These are phyloP conservation scores for Dionaea muscipula DNA, from an alignment of 179 eudicot genomes.

Conservation along the genomic window DNA sequence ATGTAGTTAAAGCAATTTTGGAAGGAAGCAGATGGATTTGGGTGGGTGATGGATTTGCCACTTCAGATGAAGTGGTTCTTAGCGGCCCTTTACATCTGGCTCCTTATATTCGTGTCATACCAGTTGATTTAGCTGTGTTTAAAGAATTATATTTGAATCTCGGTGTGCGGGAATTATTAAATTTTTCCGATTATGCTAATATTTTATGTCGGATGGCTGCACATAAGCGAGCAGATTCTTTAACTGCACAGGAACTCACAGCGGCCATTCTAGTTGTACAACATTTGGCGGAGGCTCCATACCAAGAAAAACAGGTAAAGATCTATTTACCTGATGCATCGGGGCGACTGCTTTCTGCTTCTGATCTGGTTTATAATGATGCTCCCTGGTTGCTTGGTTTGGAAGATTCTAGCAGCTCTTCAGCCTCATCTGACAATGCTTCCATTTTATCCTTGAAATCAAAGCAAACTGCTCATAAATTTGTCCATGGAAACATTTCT, in stretches of 20 bases:
- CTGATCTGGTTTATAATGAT: slow-evolving; percentile 89
- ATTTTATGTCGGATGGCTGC: slow-evolving; percentile 71
- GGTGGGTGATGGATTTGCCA: slow-evolving; percentile 99
- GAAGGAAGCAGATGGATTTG: slow-evolving; percentile 99
- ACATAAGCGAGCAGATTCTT: slow-evolving; percentile 51
- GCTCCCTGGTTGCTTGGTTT: slow-evolving; percentile 99
- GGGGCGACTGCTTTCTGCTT: slow-evolving; percentile 50
- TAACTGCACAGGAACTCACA: slow-evolving; percentile 66
- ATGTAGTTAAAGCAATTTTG: slow-evolving; percentile 84
- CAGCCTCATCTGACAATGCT: slow-evolving; percentile 31
- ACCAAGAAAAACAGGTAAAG: slow-evolving; percentile 41
- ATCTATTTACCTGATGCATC: slow-evolving; percentile 83
- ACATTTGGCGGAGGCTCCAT: slow-evolving; percentile 74
- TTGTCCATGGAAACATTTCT: slow-evolving; percentile 94
- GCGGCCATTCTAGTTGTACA: slow-evolving; percentile 86
- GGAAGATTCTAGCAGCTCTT: slow-evolving; percentile 43
- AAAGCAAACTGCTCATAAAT: slow-evolving; percentile 58
- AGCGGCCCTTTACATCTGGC: slow-evolving; percentile 95
- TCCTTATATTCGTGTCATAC: slow-evolving; percentile 95
- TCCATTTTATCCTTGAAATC: slow-evolving; percentile 34
- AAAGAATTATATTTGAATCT: slow-evolving; percentile 77
- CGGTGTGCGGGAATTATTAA: slow-evolving; percentile 71
- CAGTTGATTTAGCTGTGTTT: slow-evolving; percentile 89
- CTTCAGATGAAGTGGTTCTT: slow-evolving; percentile 85
- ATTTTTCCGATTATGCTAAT: slow-evolving; percentile 62